Conservation (phyloP, 805 yeast genomes). For the Pichia deserticola region DNA sequence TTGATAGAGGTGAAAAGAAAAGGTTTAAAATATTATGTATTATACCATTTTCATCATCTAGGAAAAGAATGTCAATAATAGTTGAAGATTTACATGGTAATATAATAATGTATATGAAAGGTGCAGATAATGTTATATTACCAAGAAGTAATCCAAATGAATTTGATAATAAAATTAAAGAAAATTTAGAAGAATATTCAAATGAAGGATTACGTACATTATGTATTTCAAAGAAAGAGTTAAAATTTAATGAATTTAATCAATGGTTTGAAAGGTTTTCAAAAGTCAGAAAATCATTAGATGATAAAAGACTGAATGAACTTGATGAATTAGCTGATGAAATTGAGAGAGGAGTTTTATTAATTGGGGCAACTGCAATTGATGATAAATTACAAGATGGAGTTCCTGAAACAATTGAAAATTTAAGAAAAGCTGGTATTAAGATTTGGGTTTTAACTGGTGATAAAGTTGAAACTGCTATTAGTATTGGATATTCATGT, state of each 20-base stretch:
- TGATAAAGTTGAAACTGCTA: constrained; percentile 77
- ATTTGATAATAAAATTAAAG: constrained; percentile 39
- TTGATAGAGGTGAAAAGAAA: constrained; percentile 37
- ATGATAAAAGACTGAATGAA: constrained; percentile 49
- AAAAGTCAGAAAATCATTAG: constrained; percentile 49
- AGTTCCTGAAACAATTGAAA: constrained; percentile 66
- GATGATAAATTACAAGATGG: constrained; percentile 75
- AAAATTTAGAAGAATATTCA: constrained; percentile 61
- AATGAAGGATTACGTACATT: constrained; percentile 74
- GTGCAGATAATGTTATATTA: constrained; percentile 71
- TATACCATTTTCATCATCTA: constrained; percentile 59
- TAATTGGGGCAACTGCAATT: constrained; percentile 76
- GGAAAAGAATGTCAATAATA: constrained; percentile 76
- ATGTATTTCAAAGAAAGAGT: constrained; percentile 53
- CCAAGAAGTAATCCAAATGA: constrained; percentile 28
- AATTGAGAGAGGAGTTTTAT: constrained; percentile 47
- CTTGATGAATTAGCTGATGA: constrained; percentile 50
- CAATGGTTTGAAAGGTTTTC: constrained; percentile 52
- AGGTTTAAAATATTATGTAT: constrained; percentile 46
- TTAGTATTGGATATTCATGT: constrained; percentile 76
- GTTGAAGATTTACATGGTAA: constrained; percentile 37
- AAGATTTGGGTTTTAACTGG: constrained; percentile 82
- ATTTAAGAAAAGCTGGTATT: constrained; percentile 64
- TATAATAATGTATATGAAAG: constrained; percentile 50
- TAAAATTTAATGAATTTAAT: constrained; percentile 38